Evolutionary conservation across 805 yeast genomes (phyloP), one percentile per base, ranked within the genome.

Genomic region (Ogataea minuta): DNA sequence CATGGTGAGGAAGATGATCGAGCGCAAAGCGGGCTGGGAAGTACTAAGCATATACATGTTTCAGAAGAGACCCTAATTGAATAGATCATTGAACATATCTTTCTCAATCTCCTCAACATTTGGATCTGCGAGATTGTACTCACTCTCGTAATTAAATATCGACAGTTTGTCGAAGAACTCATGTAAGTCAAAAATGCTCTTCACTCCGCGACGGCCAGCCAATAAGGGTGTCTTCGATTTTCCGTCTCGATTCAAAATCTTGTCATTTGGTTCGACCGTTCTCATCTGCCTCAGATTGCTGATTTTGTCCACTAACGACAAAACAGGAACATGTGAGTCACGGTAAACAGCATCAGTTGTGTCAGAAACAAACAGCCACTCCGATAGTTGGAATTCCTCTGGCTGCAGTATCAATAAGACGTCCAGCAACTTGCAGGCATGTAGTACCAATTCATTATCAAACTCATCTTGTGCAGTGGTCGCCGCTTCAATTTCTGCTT

Each of bases 21-120:
- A 71, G 30, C 70, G 97, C 39, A 86, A 85, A 53, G 96, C 96
- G 1, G 98, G 98, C 0, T 89, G 98, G 96, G 99, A 93, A 62
- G 91, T 84, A 9, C 67, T 93, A 25, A 76, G 86, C 39, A 82
- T 91, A 7, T 78, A 82, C 62, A 71, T 79, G 46, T 86, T 90
- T 52, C 55, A 39, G 33, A 59, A 68, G 61, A 23, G 19, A 13
- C 16, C 33, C 21, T 28, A 31, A 10, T 31, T 38, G 37, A 75
- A 73, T 15, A 87, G 59, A 57, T 89, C 96, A 15, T 61, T 50
- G 28, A 76, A 61, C 1, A 83, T 50, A 60, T 86, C 95, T 4
- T 60, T 58, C 39, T 70, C 69, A 52, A 89, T 79, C 2, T 67
- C 61, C 0, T 61, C 66, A 13, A 54, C 15, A 50, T 80, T 79